Base-by-base conservation (phyloP, 1,139 yeast genomes). In the Zygoascus hellenicus region DNA sequence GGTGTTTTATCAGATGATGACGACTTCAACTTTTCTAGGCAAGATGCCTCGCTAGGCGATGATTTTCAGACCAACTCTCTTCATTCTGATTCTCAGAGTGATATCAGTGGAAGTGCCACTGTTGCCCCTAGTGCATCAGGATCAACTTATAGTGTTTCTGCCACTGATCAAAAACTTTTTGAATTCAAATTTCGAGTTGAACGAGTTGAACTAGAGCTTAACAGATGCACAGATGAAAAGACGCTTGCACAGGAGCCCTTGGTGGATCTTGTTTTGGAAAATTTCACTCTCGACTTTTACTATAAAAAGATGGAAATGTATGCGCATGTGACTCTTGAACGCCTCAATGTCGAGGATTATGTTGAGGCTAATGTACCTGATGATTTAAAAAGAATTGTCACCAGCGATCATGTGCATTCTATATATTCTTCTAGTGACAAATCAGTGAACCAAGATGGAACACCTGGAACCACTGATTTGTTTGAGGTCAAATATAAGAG, bases 141-240 rank as follows among this genome's bases (percentile, higher is more conserved):
- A 3, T 32, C 49, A 5, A 33, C 49, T 3, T 30, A 46, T 17
- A 44, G 46, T 31, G 40, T 32, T 31, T 11, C 51, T 4, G 34
- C 19, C 10, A 11, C 39, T 43, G 47, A 40, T 0, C 96, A 87
- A 58, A 86, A 78, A 53, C 62, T 71, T 19, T 75, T 92, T 57
- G 95, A 89, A 51, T 74, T 90, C 56, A 72, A 76, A 38, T 81
- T 94, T 58, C 75, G 76, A 32, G 83, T 92, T 38, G 84, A 79
- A 34, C 60, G 70, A 16, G 83, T 87, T 2, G 72, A 76, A 35
- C 56, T 90, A 32, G 75, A 90, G 0, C 67, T 92, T 31, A 76
- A 78, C 31, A 75, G 92, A 54, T 87, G 96, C 58, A 71, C 74
- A 2, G 76, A 84, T 58, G 79, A 79, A 2, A 68, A 71, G 1